Base-by-base conservation (phyloP, 176 grass and related monocot genomes). In the Calamus simplicifolius region DNA sequence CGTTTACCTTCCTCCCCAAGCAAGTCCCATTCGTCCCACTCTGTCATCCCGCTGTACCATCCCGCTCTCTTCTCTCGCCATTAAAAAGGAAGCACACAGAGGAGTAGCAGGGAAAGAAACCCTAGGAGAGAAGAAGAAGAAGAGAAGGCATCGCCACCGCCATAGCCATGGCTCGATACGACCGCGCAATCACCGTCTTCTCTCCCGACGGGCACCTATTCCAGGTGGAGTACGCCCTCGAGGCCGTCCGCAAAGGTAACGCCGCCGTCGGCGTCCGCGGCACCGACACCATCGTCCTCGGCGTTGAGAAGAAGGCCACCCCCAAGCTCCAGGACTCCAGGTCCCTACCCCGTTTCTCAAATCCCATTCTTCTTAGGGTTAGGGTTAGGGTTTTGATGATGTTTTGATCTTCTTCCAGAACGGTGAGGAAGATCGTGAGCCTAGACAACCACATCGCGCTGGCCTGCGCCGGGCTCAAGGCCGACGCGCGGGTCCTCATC, bases 151-250 rank as follows among this genome's bases (percentile, higher is more conserved):
- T 43, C 2, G 7, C 35, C 35, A 43, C 12, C 0, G 7, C 35
- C 35, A 43, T 16, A 4, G 29, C 29, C 59, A 93, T 99, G 94
- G 94, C 94, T 50, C 84, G 94, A 56, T 99, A 99, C 84, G 94
- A 99, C 72, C 87, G 94, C 70, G 94, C 94, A 8, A 99, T 99
- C 84, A 99, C 94, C 26, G 94, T 99, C 6, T 99, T 99, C 88
- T 99, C 94, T 27, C 94, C 94, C 18, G 88, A 99, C 67, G 94
- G 94, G 16, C 88, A 99, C 79, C 94, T 99, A 69, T 99, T 99
- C 77, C 94, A 99, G 94, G 94, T 99, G 5, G 94, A 99, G 73
- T 99, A 99, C 70, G 94, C 94, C 8, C 87, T 99, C 73, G 94
- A 99, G 82, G 94, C 88, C 30, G 94, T 99, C 61, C 94, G 88